These are phyloP conservation scores for Candida ipomoeae DNA, from an alignment of 805 yeast genomes.

Conservation along the genomic window DNA sequence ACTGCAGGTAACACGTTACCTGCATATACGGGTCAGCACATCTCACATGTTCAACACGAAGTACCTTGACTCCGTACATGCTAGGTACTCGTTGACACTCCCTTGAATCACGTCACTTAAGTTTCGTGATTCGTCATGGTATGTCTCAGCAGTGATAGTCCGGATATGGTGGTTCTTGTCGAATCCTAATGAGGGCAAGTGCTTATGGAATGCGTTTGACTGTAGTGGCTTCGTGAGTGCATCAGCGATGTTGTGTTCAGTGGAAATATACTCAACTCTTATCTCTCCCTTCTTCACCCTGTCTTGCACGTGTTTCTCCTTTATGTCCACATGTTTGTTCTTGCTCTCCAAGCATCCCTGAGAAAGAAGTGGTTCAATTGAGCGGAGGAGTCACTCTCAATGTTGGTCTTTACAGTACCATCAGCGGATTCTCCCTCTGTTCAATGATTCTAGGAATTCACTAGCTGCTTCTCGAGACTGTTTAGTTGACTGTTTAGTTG, in stretches of 20 bases:
- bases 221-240: neutral
- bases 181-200: neutral
- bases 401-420: slow-evolving; percentile 40
- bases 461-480: no score
- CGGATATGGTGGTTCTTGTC: neutral
- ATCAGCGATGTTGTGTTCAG: neutral
- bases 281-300: neutral
- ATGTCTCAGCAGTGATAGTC: neutral
- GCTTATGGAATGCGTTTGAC: neutral
- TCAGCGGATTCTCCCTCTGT: no score
- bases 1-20: no score
- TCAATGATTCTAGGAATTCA: no score
- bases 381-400: slow-evolving; percentile 58
- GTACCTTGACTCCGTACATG: neutral
- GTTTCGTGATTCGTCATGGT: neutral
- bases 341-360: slow-evolving; percentile 22
- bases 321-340: neutral
- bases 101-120: neutral
- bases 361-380: slow-evolving; percentile 53
- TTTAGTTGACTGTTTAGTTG: no score
- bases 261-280: neutral
- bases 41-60: no score
- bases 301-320: neutral
- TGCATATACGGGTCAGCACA: no score
- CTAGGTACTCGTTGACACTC: no score